Conservation (phyloP, 2,329 filamentous ascomycete species). For the Exophiala lecanii-corni region DNA sequence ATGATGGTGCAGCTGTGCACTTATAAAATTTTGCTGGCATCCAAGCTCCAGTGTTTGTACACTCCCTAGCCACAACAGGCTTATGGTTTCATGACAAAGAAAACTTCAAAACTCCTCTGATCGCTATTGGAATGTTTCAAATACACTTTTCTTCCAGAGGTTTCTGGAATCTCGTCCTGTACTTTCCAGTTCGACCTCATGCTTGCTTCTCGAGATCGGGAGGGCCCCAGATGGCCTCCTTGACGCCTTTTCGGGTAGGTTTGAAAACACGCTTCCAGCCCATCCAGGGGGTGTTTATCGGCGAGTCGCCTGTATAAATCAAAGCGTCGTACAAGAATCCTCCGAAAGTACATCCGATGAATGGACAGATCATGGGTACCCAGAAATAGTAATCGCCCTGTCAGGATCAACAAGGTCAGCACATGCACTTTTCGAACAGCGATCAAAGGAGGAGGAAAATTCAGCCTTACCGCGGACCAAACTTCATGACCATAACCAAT, state of each 20-base stretch:
- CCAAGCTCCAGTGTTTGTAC: too few species aligned
- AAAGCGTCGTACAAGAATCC: constrained; percentile 58
- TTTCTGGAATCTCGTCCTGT: too few species aligned
- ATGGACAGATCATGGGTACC: constrained; percentile 63
- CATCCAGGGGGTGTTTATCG: constrained; percentile 59
- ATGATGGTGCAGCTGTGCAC: too few species aligned
- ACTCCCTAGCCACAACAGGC: too few species aligned
- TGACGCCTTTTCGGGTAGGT: constrained; percentile 21
- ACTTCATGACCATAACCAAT: constrained; percentile 59
- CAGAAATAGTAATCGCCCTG: constrained; percentile 61
- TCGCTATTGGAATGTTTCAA: too few species aligned
- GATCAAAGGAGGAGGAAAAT: neutral
- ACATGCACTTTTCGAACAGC: neutral
- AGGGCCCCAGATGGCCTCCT: constrained; percentile 20
- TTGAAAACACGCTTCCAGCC: constrained; percentile 48
- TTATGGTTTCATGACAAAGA: too few species aligned
- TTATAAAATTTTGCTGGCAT: too few species aligned
- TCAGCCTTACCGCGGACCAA: constrained; percentile 36
- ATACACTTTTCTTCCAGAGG: too few species aligned
- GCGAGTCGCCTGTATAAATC: constrained; percentile 60
- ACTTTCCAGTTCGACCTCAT: too few species aligned
- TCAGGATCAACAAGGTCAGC: constrained; percentile 30
- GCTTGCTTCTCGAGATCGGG: constrained; percentile 19
- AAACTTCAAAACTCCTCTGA: too few species aligned
- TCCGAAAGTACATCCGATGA: constrained; percentile 55